Evolutionary conservation across 1,284 basidiomycete genomes (phyloP), one percentile per base, ranked within the genome.

Genomic region (Leccinum solheimii): DNA sequence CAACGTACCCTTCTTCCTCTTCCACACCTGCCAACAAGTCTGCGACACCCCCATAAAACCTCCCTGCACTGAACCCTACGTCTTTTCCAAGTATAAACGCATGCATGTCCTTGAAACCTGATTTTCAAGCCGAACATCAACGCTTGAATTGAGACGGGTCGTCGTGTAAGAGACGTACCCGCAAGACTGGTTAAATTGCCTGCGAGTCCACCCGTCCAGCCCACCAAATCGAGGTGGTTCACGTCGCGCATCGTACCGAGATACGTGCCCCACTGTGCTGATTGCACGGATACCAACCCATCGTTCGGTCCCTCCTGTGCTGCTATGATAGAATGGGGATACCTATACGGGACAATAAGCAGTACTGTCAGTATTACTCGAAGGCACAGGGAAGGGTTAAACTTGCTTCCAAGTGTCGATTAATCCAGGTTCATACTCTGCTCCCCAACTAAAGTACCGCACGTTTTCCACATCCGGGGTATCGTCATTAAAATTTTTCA

Each of bases 231-330:
- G 53, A 96, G 84, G 72, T 98, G 96, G 71, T 94, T 96, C n/a
- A 97, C 96, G 62, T 89, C 85, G 51, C 86, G 82, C 19, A 98
- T 80, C 2, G 95, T 98, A 23, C 95, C 95, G 55, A 92, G 83
- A 70, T 92, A 93, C 13, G 85, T 92, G 40, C 91, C 91, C 93
- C 94, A 96, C 81, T 88, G 86, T 4, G 93, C 84, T 1, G 91
- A 93, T 64, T 87, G 79, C 48, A 96, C 85, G 23, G 90, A 93
- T 58, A 97, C 94, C 45, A 97, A 81, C 1, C 95, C 94, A 72
- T 97, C 94, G 69, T 98, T 98, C 5, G 91, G 87, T 16, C 95
- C 95, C 77, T 98, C 95, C 70, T 92, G 91, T 69, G 93, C 88
- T 23, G 90, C 74, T 55, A 98, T 90, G 36, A 97, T 87, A 4